phyloP scores from a whole-genome alignment of 495 filamentous ascomycete species.

The Lentithecium fluviatile region DNA sequence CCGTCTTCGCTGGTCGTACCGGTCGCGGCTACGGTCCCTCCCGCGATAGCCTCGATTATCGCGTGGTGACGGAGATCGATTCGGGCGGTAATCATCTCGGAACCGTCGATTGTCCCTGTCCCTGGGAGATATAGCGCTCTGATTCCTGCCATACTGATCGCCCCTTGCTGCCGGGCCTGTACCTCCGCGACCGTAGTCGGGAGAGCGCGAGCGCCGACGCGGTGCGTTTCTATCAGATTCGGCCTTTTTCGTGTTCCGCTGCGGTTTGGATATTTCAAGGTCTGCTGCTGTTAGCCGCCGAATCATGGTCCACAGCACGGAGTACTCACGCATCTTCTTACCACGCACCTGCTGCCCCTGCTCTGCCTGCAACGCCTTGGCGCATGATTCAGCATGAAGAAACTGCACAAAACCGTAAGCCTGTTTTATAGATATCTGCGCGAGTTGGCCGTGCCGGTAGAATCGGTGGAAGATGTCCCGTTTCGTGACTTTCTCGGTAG shows the following conservation, averaged over 20 bases:
- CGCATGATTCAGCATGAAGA: conserved; percentile 69
- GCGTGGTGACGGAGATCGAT: conserved; percentile 60
- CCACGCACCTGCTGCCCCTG: conserved; percentile 78
- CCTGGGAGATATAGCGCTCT: conserved; percentile 30
- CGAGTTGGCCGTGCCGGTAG: conserved; percentile 78
- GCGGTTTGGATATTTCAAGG: conserved; percentile 87
- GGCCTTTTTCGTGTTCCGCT: conserved; percentile 66
- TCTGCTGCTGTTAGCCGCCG: conserved; percentile 53
- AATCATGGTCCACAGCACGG: neutral
- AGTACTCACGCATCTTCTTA: conserved; percentile 82
- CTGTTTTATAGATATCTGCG: conserved; percentile 94
- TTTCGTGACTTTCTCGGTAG: conserved; percentile 89
- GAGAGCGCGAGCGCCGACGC: conserved; percentile 65
- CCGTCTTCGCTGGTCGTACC: conserved; percentile 53
- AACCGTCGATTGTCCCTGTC: conserved; percentile 35
- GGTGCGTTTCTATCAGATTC: conserved; percentile 45
- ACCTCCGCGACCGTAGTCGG: conserved; percentile 60
- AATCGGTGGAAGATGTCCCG: conserved; percentile 90
- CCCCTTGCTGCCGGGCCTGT: conserved; percentile 14
- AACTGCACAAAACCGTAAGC: conserved; percentile 98
- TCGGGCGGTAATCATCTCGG: conserved; percentile 62
- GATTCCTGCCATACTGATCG: conserved; percentile 40
- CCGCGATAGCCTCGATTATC: conserved; percentile 19
- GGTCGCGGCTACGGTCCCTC: conserved; percentile 39
- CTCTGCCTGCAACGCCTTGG: conserved; percentile 68